Percentiles rank a stretch among this genome's conserved stretches.
These are phyloP conservation scores for Apiospora koreana DNA, from an alignment of 2,329 filamentous ascomycete genomes.

Conservation along the genomic window DNA sequence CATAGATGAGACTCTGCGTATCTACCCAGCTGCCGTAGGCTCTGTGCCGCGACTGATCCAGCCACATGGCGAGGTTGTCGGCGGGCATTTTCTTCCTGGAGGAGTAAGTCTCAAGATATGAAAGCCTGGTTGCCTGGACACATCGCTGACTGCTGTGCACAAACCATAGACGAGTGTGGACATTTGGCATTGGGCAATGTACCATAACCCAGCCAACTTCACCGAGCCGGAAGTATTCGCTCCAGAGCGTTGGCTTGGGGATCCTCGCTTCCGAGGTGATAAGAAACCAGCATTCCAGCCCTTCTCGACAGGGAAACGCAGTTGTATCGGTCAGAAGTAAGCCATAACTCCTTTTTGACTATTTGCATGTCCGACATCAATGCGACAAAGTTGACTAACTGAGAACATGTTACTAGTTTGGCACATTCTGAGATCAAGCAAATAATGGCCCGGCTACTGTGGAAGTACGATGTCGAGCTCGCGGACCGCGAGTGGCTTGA, in stretches of 20 bases:
- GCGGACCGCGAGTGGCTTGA: conserved; percentile 1
- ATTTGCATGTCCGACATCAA: too few relatives aligned
- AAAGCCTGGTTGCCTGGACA: neutral
- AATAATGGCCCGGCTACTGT: conserved; percentile 10
- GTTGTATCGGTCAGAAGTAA: conserved; percentile 9
- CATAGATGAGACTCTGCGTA: conserved; percentile 1
- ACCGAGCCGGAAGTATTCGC: neutral
- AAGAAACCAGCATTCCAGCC: neutral
- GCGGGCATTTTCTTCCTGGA: conserved; percentile 5
- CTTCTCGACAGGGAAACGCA: conserved; percentile 10
- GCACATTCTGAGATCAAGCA: neutral
- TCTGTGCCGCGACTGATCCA: conserved; percentile 6
- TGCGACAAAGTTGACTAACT: neutral
- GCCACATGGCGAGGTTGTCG: neutral
- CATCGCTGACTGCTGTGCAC: neutral
- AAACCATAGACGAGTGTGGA: conserved; percentile 1
- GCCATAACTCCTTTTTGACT: neutral
- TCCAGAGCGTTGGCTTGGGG: conserved; percentile 1
- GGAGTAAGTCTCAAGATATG: neutral
- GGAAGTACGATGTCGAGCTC: neutral
- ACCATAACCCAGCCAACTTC: conserved; percentile 5
- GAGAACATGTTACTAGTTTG: neutral
- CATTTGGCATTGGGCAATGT: conserved; percentile 10
- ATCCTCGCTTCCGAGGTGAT: neutral
- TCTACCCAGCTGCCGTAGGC: conserved; percentile 6